Base-by-base conservation (phyloP, 768 basidiomycete species). In the Russula lepida region DNA sequence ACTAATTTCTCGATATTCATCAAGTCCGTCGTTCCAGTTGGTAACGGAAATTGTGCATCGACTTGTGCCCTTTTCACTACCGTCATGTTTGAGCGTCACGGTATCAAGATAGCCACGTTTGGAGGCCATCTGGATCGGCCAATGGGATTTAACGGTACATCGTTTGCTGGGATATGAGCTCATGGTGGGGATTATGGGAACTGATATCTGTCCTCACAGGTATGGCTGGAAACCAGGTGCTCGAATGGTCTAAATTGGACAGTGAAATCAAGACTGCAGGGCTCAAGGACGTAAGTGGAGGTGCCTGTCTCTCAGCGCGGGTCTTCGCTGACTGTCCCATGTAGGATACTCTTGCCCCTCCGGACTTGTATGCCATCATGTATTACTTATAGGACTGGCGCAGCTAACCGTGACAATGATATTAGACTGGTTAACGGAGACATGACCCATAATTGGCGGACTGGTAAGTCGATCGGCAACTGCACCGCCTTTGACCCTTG, bases 41-140 rank as follows among this genome's bases (percentile, higher is more conserved):
- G 59, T 21, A 67, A 61, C 35, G 66, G 63, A 23, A 39, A 28
- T 11, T 84, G 82, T 55, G 81, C 80, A 15, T 82, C 80, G 5
- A 82, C 83, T 1, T 83, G 83, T 57, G 77, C 82, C 0, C 76
- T 81, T 73, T 84, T 83, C 66, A 77, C 74, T 41, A 82, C 81
- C 0, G 56, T 81, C 49, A 82, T 84, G 81, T 71, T 73, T 35
- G 82, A 84, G 65, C 68, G 71, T 8, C 79, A 81, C 63, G 63
- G 71, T 2, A 78, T 75, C 7, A 79, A 76, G 66, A 78, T 78
- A 23, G 80, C 75, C 13, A 68, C 80, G 11, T 82, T 83, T 53
- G 81, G 82, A 11, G 80, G 81, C 13, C 78, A 79, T 66, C 77
- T 78, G 11, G 73, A 74, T 5, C 73, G 75, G 62, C 54, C 68